Base-by-base conservation (phyloP, 1,284 basidiomycete genomes). In the Rhodotorula sp. region DNA sequence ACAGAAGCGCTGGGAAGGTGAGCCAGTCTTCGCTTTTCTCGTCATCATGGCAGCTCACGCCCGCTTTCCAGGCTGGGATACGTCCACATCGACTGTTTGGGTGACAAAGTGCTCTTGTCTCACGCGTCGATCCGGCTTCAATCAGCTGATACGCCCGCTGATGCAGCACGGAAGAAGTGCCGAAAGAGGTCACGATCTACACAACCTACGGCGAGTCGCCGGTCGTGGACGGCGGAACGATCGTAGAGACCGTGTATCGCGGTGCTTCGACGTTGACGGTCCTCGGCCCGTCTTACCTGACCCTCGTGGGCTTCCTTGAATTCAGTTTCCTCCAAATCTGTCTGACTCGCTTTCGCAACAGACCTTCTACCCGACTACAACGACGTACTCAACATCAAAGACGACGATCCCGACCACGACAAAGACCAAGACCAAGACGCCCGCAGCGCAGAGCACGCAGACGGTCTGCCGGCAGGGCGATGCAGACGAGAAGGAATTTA, bases 361-460 rank as follows among this genome's bases (percentile, higher is more conserved):
- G 54, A 75, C 74, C 7, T 70, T 75, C 57, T 75, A 75, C 60
- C 74, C 74, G 1, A 71, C 71, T 0, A 67, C 71, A 4, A 75
- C 74, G 5, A 67, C 61, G 3, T 73, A 54, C 54, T n/a, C 56
- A 1, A 71, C 67, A 3, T 64, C 64, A 17, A 49, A n/a, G 0
- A 64, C 61, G 17, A 73, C 64, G 4, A 52, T 75, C 4, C 61
- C 68, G 9, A 75, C 74, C 0, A 66, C 68, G n/a, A 75, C 74
- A 2, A 61, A 60, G 55, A 75, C 74, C 2, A 70, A 66, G 56
- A 75, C 74, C 27, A 56, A 57, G n/a, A 49, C 48, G 23, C 45
- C 44, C 19, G 53, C 62, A 16, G 41, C 17, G 21, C 7, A 61
- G 49, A 46, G 54, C 57, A 63, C 53, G 5, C 44, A 59, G 44